phyloP scores from a whole-genome alignment of 805 yeast species.

The Metschnikowia lachancei region DNA sequence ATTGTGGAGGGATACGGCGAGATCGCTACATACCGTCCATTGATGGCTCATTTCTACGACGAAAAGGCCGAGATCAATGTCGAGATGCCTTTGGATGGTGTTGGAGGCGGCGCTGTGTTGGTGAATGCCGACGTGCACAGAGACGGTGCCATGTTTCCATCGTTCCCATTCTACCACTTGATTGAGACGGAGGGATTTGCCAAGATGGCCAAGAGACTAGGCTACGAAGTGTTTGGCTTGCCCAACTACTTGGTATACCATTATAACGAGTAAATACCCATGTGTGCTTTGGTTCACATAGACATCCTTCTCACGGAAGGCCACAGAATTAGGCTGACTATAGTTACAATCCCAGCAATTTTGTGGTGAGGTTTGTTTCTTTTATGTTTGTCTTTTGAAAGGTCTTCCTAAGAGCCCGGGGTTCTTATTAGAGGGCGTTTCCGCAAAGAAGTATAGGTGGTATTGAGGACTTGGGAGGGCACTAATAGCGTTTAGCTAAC shows the following conservation, averaged over 20 bases:
- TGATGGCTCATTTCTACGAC: constrained; percentile 88
- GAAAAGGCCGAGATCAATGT: constrained; percentile 56
- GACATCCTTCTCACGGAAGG: no score
- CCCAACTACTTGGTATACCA: constrained; percentile 95
- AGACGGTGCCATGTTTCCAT: constrained; percentile 99
- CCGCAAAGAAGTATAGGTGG: no score
- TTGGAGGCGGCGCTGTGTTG: constrained; percentile 94
- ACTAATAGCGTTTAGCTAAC: no score
- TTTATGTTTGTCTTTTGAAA: no score
- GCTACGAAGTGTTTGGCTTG: constrained; percentile 86
- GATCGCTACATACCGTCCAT: constrained; percentile 87
- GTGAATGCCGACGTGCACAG: constrained; percentile 98
- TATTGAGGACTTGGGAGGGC: no score
- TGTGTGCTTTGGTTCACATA: no score
- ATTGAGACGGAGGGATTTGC: constrained; percentile 98
- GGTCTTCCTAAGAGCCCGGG: no score
- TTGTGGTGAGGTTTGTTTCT: no score
- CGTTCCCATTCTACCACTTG: constrained; percentile 94
- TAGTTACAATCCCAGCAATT: not conserved
- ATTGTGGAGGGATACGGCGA: constrained; percentile 93
- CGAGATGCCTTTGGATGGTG: constrained; percentile 91
- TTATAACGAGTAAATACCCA: constrained; percentile 59
- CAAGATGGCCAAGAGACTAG: constrained; percentile 94
- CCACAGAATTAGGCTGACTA: no score
- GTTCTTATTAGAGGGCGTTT: no score